Percentiles rank a stretch among this genome's conserved stretches.
Conservation (phyloP, 768 basidiomycete genomes). For the Lactarius tabidus region DNA sequence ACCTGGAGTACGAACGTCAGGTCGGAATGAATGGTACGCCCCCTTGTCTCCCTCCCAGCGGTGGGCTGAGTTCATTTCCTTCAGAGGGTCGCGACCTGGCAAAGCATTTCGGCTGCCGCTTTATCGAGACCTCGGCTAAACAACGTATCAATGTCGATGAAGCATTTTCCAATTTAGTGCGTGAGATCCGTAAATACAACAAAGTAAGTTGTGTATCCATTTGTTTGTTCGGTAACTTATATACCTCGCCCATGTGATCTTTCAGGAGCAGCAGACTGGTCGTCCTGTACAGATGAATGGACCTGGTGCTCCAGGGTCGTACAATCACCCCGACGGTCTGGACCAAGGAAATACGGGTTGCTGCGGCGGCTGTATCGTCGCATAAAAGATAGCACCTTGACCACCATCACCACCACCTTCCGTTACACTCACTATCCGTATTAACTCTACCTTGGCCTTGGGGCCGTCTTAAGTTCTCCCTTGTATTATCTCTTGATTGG, state of each 20-base stretch:
- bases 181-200: slow-evolving; percentile 92
- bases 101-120: slow-evolving; percentile 90
- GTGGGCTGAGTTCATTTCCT: neutral
- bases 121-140: slow-evolving; percentile 95
- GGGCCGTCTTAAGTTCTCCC: neutral
- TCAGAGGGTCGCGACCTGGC: slow-evolving; percentile 97
- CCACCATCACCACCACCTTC: slow-evolving; percentile 11
- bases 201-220: slow-evolving; percentile 50
- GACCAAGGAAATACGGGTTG: slow-evolving; percentile 58
- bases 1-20: slow-evolving; percentile 93
- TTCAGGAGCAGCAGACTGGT: slow-evolving; percentile 73
- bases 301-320: slow-evolving; percentile 44
- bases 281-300: slow-evolving; percentile 55
- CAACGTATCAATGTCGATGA: slow-evolving; percentile 96
- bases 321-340: slow-evolving; percentile 42
- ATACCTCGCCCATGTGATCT: neutral
- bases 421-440: slow-evolving; percentile 10
- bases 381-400: slow-evolving; percentile 35
- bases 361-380: slow-evolving; percentile 66
- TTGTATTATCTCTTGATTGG: slow-evolving; percentile 21
- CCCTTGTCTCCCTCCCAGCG: neutral
- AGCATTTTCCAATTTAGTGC: slow-evolving; percentile 88
- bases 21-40: slow-evolving; percentile 86
- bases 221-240: neutral
- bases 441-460: neutral